Evolutionary conservation across 805 yeast genomes (phyloP).

Genomic region (Wickerhamomyces ciferrii): DNA sequence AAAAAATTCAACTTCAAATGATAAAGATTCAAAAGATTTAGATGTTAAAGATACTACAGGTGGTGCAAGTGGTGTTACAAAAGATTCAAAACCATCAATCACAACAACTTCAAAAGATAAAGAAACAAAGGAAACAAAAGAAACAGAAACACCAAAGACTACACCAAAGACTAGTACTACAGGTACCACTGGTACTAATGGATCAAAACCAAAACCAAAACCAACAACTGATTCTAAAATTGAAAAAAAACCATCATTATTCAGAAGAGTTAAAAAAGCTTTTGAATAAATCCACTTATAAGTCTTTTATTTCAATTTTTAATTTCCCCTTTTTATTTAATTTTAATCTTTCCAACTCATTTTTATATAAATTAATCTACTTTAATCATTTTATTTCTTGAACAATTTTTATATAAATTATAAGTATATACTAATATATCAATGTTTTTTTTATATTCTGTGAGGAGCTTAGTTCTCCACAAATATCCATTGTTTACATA

Average conservation of each 20-base stretch:
- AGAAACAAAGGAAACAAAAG: background rate
- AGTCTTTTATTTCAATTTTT: too few species aligned
- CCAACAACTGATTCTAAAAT: constrained; percentile 5
- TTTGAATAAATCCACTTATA: too few species aligned
- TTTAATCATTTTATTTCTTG: background rate
- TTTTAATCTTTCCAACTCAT: background rate
- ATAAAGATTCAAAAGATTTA: background rate
- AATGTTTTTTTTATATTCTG: too few species aligned
- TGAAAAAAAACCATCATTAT: constrained; percentile 11
- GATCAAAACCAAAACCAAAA: background rate
- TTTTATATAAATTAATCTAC: background rate
- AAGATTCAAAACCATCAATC: background rate
- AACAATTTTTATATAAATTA: too few species aligned
- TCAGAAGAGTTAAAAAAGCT: constrained; percentile 15
- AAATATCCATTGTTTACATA: too few species aligned
- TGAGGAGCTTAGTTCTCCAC: too few species aligned
- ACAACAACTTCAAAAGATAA: background rate
- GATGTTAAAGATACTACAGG: background rate
- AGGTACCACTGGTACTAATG: background rate
- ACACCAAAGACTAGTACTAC: background rate
- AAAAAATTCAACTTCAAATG: constrained; percentile 4
- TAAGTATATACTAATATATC: too few species aligned
- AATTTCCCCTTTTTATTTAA: too few species aligned
- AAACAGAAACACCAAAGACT: background rate
- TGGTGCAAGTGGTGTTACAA: background rate